Base-by-base conservation (phyloP, 2,329 filamentous ascomycete genomes). In the Colletotrichum noveboracense region DNA sequence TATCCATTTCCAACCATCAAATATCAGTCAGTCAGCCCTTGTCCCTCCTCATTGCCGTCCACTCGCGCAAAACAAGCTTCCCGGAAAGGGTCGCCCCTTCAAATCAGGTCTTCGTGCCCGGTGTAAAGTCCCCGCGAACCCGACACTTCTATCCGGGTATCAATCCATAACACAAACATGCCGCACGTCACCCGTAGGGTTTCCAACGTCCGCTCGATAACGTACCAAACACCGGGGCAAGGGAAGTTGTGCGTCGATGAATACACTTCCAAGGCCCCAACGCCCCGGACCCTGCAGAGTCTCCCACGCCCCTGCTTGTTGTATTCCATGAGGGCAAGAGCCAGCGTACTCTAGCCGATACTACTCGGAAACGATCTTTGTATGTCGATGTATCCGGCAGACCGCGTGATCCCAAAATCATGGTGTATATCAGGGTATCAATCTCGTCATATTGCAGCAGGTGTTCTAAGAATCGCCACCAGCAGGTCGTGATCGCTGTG, bases 401-500 rank as follows among this genome's bases (percentile, higher is more conserved):
- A 65, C 28, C 26, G 16, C 13, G 58, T 48, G 18, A 28, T 34
- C 52, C 66, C 60, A 70, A 36, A 71, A 66, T 38, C 28, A 52
- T 58, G 36, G 58, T 71, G 61, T 72, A 69, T 67, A 72, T 75
- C 61, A 72, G 76, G 76, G 76, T 77, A 77, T 77, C 68, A 77
- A 75, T 77, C 68, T 77, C 48, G 38, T 71, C 36, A 71, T 70
- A 38, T 75, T 56, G 67, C 66, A 67, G 64, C 30, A 66, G 65
- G 36, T 43, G 38, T 12, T 34, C 52, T 43, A 76, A 28, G 76
- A 76, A 65, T 71, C 67, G 64, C 67, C 65, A 14, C 32, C 60
- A 14, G 70, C 64, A 38, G 75, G 69, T 18, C 70, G 66, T 48
- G 76, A 72, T 60, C 72, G 71, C 72, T 86, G 85, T 7, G 84